Base-by-base conservation (phyloP, 108 stramenopile species). In the Chaetoceros tenuissimus region DNA sequence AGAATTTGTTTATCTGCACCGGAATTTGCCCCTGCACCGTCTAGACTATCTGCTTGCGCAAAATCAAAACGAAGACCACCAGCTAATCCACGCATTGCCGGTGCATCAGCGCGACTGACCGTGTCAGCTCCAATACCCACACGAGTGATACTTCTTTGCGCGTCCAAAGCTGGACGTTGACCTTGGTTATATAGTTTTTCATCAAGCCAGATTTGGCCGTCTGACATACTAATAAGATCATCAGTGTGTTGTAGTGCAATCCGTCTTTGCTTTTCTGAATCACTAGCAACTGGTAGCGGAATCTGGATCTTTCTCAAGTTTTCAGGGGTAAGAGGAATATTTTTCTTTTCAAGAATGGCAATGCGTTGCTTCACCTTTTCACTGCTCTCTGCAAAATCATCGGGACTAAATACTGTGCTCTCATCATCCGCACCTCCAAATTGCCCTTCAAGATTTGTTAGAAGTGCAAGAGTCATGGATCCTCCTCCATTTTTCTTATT, bases 51-150 rank as follows among this genome's bases (percentile, higher is more conserved):
- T 21, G 87, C 87, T 52, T 93, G 92, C 20, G 86, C 80, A 26
- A 93, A 69, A 40, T 86, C 84, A 53, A 87, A 67, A 22, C 92
- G 59, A 24, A 94, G 53, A 24, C 92, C 85, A 54, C 85, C 92
- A 8, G 76, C 82, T 5, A 89, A 62, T 3, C 84, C 64, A 20
- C 92, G 80, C 28, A 94, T 49, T 3, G 92, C 92, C 10, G 92
- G 82, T 0, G 88, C 84, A 61, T 94, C 92, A 19, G 92, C 92
- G 34, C 88, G 73, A 24, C 84, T 83, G n/a, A 66, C 66, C 2
- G 92, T 94, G 56, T 94, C 92, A 19, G 85, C 86, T 16, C 92
- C 92, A 47, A 94, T 84, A 13, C 92, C 92, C 3, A 94, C 75
- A 57, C 92, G 54, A 31, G 92, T 94, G 28, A 94, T 68, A 47